phyloP scores from a whole-genome alignment of 163 green algal genomes.

The Chlorella variabilis region DNA sequence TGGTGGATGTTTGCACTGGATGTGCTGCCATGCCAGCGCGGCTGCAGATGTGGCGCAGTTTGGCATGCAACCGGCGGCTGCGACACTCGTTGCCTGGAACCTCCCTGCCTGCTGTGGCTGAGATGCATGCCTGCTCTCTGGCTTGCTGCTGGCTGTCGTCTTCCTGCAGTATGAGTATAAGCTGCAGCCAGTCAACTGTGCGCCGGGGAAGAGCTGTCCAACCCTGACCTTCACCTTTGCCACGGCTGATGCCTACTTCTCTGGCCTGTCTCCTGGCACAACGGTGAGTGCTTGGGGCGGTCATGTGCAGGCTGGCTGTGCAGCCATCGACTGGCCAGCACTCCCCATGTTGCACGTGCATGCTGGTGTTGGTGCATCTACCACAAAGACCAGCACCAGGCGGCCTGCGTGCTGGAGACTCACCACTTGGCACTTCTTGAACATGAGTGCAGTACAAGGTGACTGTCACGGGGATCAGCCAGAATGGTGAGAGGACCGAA shows the following conservation, averaged over 20 bases:
- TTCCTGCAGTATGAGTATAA: not conserved
- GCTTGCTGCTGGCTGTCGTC: not conserved
- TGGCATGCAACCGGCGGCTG: not conserved
- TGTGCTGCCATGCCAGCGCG: not conserved
- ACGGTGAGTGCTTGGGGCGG: not conserved
- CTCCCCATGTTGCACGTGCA: not conserved
- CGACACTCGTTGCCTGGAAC: not conserved
- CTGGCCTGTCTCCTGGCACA: not conserved
- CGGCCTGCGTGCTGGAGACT: too few relatives aligned
- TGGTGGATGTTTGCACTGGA: not conserved
- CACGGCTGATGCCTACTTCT: not conserved
- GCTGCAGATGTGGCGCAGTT: too few relatives aligned
- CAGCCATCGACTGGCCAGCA: too few relatives aligned
- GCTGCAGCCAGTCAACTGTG: not conserved
- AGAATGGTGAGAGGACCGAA: not conserved
- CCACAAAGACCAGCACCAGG: too few relatives aligned
- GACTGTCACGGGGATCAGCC: not conserved
- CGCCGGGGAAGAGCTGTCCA: not conserved
- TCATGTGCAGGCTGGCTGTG: too few relatives aligned
- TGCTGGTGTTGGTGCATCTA: not conserved
- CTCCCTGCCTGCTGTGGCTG: not conserved
- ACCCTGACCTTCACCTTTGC: not conserved
- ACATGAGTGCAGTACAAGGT: constrained; percentile 3
- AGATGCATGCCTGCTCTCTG: not conserved
- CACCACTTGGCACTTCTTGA: too few relatives aligned